Percentiles rank a stretch among this genome's conserved stretches.
Conservation (phyloP, 371 early-diverging fungal genomes). For the Paramicrosporidium saccamoebae region DNA sequence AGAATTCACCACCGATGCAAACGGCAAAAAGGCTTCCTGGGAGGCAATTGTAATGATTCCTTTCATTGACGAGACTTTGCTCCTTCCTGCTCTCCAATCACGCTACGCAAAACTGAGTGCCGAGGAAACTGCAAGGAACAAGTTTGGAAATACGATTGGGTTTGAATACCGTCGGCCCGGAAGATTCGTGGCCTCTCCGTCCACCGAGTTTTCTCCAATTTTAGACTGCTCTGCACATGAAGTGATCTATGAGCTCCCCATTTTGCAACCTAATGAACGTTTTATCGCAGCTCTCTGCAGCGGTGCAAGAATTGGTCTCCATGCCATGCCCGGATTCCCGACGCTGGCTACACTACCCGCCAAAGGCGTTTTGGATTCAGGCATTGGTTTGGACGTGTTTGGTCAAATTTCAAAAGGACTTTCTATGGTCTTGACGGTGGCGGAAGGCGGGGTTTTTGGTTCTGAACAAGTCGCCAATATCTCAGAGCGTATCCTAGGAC, state of each 20-base stretch:
- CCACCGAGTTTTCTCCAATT: conserved; percentile 4
- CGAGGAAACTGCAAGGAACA: conserved; percentile 37
- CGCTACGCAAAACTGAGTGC: conserved; percentile 23
- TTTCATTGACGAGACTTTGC: conserved; percentile 51
- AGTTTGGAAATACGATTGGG: conserved; percentile 24
- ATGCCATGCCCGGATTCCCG: conserved; percentile 61
- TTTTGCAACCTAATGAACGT: conserved; percentile 9
- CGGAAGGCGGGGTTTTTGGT: too few species aligned
- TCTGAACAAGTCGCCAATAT: too few species aligned
- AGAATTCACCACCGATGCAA: conserved; percentile 69
- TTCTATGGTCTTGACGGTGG: too few species aligned
- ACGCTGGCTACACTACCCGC: conserved; percentile 36
- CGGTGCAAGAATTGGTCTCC: conserved; percentile 24
- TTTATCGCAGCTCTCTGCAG: conserved; percentile 21
- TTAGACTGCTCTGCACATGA: too few species aligned
- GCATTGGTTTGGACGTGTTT: conserved; percentile 58
- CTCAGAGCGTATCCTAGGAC: too few species aligned
- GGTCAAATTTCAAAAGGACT: too few species aligned
- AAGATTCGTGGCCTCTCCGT: conserved; percentile 4
- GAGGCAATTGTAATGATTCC: conserved; percentile 84
- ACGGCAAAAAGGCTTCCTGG: conserved; percentile 93
- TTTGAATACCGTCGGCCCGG: conserved; percentile 11
- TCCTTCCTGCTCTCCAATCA: conserved; percentile 36
- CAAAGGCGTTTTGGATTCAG: conserved; percentile 17
- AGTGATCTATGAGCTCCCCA: conserved; percentile 12